Percentiles rank a stretch among this genome's conserved stretches.
These are phyloP conservation scores for Myriosclerotinia scirpicola DNA, from an alignment of 2,329 filamentous ascomycete genomes.

Conservation along the genomic window DNA sequence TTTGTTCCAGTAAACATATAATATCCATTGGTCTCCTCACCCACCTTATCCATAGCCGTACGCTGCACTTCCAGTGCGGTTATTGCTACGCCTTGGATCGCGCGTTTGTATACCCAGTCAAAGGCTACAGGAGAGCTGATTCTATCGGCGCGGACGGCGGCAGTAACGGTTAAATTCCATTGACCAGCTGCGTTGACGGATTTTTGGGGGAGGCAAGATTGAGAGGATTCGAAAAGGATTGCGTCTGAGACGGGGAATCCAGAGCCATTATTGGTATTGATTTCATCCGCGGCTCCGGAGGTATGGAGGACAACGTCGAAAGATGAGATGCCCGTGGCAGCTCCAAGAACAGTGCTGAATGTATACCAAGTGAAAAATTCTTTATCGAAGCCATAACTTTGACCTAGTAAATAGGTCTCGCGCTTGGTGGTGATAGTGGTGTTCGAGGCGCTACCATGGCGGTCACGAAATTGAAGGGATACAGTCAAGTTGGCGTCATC, in stretches of 20 bases:
- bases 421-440: neutral
- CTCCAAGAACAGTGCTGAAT: neutral
- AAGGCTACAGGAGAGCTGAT: neutral
- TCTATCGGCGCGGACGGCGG: slow-evolving; percentile 12
- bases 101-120: slow-evolving; percentile 5
- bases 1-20: neutral
- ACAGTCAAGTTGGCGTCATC: neutral
- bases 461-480: slow-evolving; percentile 1
- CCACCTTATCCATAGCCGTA: slow-evolving; percentile 1
- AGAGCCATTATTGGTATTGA: neutral
- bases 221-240: neutral
- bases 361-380: neutral
- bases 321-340: neutral
- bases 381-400: neutral
- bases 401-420: neutral
- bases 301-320: slow-evolving; percentile 8
- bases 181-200: neutral
- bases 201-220: slow-evolving; percentile 1
- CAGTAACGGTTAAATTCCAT: neutral
- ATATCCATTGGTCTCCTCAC: slow-evolving; percentile 11
- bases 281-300: slow-evolving; percentile 1
- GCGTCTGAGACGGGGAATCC: slow-evolving; percentile 3
- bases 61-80: neutral
- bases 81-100: neutral
- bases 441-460: neutral